Evolutionary conservation across 2,329 filamentous ascomycete genomes (phyloP).

Genomic region (Madurella fahalii): DNA sequence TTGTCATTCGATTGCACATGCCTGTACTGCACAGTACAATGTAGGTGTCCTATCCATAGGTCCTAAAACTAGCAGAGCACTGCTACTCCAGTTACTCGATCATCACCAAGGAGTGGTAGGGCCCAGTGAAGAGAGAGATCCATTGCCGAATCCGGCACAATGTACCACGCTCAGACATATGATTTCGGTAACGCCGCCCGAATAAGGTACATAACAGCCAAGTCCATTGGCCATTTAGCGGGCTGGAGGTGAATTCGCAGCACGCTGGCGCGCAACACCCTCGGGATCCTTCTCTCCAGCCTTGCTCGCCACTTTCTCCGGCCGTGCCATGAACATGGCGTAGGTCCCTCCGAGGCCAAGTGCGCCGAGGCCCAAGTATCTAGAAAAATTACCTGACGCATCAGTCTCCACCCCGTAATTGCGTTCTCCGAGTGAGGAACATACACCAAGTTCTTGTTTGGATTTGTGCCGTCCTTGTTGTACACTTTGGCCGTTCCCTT

Average conservation of each 20-base stretch:
- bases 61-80: too few relatives aligned
- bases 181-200: too few relatives aligned
- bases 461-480: conserved; percentile 21
- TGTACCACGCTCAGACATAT: too few relatives aligned
- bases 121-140: too few relatives aligned
- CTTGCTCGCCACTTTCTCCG: conserved; percentile 1
- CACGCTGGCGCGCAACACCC: not conserved
- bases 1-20: too few relatives aligned
- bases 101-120: too few relatives aligned
- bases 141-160: too few relatives aligned
- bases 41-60: too few relatives aligned
- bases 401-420: not conserved
- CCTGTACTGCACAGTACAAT: too few relatives aligned
- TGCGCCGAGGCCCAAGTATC: conserved; percentile 6
- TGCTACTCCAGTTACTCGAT: too few relatives aligned
- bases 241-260: not conserved
- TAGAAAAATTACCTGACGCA: not conserved
- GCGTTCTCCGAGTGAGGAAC: not conserved
- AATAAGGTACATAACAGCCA: too few relatives aligned
- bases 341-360: conserved; percentile 9
- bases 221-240: not conserved
- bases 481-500: conserved; percentile 17
- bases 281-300: not conserved
- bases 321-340: conserved; percentile 2
- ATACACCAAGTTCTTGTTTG: conserved; percentile 21